Base-by-base conservation (phyloP, 78 protist species). In the Dictyostelium discoideum region DNA sequence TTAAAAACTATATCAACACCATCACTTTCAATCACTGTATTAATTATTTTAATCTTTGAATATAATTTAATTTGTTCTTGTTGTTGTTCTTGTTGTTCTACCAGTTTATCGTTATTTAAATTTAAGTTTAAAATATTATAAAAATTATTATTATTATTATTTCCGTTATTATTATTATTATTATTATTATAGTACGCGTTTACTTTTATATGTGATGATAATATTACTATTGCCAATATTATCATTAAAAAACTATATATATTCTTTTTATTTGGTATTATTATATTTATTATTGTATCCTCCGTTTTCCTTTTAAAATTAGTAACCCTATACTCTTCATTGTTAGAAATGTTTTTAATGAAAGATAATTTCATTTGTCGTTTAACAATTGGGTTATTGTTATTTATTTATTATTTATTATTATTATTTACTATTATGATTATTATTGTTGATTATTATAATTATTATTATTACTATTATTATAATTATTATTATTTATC, bases 1-100 rank as follows among this genome's bases (percentile, higher is more conserved):
- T 88, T 88, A 10, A 88, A 88, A 14, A 78, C 32, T 22, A 88
- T 46, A 88, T 88, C 86, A 20, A 88, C 24, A 26, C n/a, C 48
- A 67, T 88, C 84, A 54, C 44, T 32, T 16, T 87, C 85, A 20
- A 87, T 29, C 0, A 87, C 63, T 0, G 93, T 87, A 87, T 87
- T 87, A 1, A 87, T 77, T 18, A 87, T 67, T 78, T 67, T 87
- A 13, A 87, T 78, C 24, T 81, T 29, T 74, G 93, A 10, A n/a
- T 42, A 50, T 79, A 79, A 16, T 20, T 14, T 14, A n/a, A 14
- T 18, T 44, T 44, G 22, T 44, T 79, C 29, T 79, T 79, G 39
- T 44, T 42, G 8, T 44, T 48, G 60, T 48, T 48, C 14, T 48
- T 48, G 20, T 54, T 54, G 65, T 54, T 54, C 65, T 16, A 54